Conservation (phyloP, 179 eudicot genomes). For the Actinidia arguta region DNA sequence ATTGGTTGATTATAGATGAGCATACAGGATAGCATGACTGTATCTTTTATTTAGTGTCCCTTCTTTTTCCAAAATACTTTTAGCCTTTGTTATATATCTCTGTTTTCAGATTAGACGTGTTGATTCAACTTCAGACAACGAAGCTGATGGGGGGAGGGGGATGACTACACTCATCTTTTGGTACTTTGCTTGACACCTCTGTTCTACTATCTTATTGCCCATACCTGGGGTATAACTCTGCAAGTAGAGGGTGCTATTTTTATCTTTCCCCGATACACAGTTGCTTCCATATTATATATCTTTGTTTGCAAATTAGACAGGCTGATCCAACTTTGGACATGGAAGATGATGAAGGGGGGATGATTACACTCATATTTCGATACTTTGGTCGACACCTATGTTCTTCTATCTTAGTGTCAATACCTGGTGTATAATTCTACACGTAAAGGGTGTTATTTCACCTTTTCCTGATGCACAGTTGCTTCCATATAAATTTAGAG, state of each 20-base stretch:
- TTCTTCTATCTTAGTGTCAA: conserved; percentile 3
- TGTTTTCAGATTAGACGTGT: conserved; percentile 84
- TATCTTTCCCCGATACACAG: background rate
- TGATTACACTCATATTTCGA: conserved; percentile 93
- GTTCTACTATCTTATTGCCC: conserved; percentile 2
- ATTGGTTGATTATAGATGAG: conserved; percentile 81
- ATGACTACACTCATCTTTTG: conserved; percentile 93
- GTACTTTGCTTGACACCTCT: conserved; percentile 42
- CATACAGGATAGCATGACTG: conserved; percentile 92
- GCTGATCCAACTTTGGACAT: conserved; percentile 97
- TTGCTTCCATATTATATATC: conserved; percentile 1
- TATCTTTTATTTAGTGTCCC: conserved; percentile 27
- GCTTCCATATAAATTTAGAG: background rate
- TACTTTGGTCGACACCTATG: conserved; percentile 32
- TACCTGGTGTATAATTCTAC: conserved; percentile 11
- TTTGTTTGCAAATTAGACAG: conserved; percentile 69
- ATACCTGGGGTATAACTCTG: conserved; percentile 12
- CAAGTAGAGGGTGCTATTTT: background rate
- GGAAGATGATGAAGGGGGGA: conserved; percentile 99
- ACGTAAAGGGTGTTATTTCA: background rate
- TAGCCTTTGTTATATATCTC: conserved; percentile 1
- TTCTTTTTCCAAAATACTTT: background rate
- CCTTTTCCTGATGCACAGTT: background rate
- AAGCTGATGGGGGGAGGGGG: conserved; percentile 98
- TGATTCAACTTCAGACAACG: conserved; percentile 96